These are phyloP conservation scores for Xylaria palmicola DNA, from an alignment of 495 filamentous ascomycete genomes.

Conservation along the genomic window DNA sequence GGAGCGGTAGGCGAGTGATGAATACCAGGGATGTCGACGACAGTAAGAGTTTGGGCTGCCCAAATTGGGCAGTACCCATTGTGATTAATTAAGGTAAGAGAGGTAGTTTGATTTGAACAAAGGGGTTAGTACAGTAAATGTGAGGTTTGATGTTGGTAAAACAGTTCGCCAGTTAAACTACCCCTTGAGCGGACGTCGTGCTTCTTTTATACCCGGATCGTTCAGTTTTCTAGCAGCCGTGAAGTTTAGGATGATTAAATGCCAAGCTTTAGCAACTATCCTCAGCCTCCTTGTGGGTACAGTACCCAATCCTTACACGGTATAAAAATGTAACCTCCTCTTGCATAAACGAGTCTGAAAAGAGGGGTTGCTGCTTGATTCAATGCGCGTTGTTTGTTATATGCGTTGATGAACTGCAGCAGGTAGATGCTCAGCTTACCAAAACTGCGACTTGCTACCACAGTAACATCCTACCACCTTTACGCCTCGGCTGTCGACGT, in stretches of 20 bases:
- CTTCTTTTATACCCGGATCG: neutral
- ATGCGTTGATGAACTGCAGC: neutral
- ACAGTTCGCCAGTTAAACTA: neutral
- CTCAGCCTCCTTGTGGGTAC: neutral
- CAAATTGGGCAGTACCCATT: neutral
- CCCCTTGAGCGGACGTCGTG: neutral
- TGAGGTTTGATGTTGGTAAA: neutral
- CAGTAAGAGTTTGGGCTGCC: neutral
- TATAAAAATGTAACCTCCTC: neutral
- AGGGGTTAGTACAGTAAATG: neutral
- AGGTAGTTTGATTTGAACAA: neutral
- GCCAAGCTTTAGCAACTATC: neutral
- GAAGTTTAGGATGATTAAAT: neutral
- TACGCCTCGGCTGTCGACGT: neutral
- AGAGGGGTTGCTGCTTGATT: neutral
- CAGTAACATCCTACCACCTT: neutral
- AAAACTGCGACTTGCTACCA: neutral
- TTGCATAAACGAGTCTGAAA: neutral
- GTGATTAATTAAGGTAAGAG: neutral
- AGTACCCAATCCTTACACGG: neutral
- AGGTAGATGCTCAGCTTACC: neutral
- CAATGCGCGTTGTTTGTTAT: constrained; percentile 1
- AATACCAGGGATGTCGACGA: neutral
- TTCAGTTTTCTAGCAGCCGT: neutral
- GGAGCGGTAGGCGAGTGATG: neutral